A percentile compares a stretch with the other conserved stretches of the same genome.
Conservation (phyloP, 805 yeast genomes). For the Suhomyces sp. region DNA sequence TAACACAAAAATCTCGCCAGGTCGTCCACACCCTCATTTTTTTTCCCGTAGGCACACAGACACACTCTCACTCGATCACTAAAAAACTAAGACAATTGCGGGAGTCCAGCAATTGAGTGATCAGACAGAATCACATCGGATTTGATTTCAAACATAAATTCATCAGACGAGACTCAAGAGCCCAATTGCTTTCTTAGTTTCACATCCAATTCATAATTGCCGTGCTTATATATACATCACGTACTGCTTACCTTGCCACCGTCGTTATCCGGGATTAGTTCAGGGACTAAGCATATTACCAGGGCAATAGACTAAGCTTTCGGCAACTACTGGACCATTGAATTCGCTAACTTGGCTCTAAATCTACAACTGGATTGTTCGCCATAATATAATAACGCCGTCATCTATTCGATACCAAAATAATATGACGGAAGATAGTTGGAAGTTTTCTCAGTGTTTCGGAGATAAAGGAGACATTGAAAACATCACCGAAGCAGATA, state of each 20-base stretch:
- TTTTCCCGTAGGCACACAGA: neutral
- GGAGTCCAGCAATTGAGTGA: neutral
- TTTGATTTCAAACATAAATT: neutral
- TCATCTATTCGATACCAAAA: neutral
- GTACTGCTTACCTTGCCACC: neutral
- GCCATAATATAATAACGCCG: neutral
- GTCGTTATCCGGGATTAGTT: neutral
- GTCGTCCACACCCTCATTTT: neutral
- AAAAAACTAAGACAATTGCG: neutral
- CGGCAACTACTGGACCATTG: neutral
- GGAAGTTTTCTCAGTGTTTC: constrained; percentile 96
- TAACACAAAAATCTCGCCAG: neutral
- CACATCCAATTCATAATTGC: neutral
- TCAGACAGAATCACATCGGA: neutral
- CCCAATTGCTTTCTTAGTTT: neutral
- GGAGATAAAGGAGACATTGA: constrained; percentile 98
- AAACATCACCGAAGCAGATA: constrained; percentile 93
- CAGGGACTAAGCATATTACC: neutral
- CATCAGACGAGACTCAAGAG: neutral
- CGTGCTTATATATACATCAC: neutral
- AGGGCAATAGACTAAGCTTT: neutral
- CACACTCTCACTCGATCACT: constrained; percentile 1
- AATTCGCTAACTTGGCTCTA: neutral
- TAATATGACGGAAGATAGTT: constrained; percentile 37
- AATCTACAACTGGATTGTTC: neutral